phyloP scores from a whole-genome alignment of 805 yeast species.

The Metschnikowia drakensbergensis region DNA sequence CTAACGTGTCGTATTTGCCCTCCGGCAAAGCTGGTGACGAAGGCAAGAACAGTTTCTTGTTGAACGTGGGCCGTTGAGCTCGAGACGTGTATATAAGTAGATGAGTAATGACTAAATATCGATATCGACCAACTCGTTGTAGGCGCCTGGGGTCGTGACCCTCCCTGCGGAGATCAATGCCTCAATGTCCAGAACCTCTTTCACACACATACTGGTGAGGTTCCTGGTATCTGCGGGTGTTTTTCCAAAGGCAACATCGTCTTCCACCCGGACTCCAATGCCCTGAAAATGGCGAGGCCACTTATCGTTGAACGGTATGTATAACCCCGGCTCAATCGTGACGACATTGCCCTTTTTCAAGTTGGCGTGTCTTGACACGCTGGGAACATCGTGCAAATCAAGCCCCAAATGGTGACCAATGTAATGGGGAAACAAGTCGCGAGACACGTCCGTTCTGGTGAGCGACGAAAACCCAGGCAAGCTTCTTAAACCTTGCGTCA shows the following conservation, averaged over 20 bases:
- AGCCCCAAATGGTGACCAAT: conserved; percentile 94
- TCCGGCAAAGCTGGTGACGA: conserved; percentile 38
- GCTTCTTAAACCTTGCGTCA: conserved; percentile 64
- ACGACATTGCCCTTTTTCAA: conserved; percentile 73
- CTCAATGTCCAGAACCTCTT: conserved; percentile 83
- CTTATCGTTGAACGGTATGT: conserved; percentile 67
- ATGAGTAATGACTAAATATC: conserved; percentile 19
- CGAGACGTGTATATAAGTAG: conserved; percentile 4
- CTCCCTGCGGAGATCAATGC: conserved; percentile 54
- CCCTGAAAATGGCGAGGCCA: conserved; percentile 83
- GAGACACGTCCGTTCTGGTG: conserved; percentile 48
- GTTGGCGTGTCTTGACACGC: conserved; percentile 50
- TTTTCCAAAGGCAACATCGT: conserved; percentile 80
- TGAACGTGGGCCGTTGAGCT: conserved; percentile 63
- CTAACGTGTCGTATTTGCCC: conserved; percentile 89
- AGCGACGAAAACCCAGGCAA: conserved; percentile 60
- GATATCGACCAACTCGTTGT: conserved; percentile 33
- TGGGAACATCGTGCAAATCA: conserved; percentile 83
- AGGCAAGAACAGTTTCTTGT: conserved; percentile 52
- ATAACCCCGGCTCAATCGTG: conserved; percentile 95
- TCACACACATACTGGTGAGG: conserved; percentile 78
- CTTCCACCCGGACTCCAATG: conserved; percentile 93
- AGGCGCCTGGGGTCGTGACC: conserved; percentile 45
- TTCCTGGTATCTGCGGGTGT: conserved; percentile 44
- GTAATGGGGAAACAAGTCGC: conserved; percentile 79